Percentiles rank a stretch among this genome's conserved stretches.
These are phyloP conservation scores for Geotrichum carabidarum DNA, from an alignment of 1,139 yeast species.

Conservation along the genomic window DNA sequence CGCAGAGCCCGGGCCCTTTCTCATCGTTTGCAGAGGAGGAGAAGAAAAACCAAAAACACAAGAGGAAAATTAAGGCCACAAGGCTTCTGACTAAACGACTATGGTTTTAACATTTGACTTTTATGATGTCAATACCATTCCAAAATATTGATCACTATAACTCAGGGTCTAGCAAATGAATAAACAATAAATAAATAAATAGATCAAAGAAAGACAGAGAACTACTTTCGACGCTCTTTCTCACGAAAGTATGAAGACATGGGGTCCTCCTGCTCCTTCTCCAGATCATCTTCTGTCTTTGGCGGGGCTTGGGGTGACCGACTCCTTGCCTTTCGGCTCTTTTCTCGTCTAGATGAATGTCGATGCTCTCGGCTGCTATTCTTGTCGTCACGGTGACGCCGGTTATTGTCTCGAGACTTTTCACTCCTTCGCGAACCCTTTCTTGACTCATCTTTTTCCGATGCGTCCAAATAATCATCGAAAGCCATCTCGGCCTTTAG, in stretches of 20 bases:
- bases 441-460: constrained; percentile 7
- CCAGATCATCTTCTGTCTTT: constrained; percentile 10
- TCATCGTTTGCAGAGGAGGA: neutral
- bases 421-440: no score
- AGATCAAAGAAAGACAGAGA: neutral
- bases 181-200: neutral
- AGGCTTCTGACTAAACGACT: constrained; percentile 1
- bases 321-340: constrained; percentile 9
- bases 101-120: no score
- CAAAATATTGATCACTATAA: no score
- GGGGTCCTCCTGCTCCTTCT: constrained; percentile 16
- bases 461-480: constrained; percentile 21
- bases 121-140: no score
- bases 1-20: neutral
- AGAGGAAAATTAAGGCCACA: neutral
- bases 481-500: constrained; percentile 34
- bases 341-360: neutral
- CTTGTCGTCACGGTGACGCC: constrained; percentile 18
- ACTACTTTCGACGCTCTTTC: constrained; percentile 1
- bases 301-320: constrained; percentile 3
- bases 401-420: constrained; percentile 4
- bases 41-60: neutral
- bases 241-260: constrained; percentile 15
- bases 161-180: neutral
- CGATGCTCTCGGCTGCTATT: neutral